phyloP scores from a whole-genome alignment of 2,329 filamentous ascomycete species.

The Hypoxylon sp. region DNA sequence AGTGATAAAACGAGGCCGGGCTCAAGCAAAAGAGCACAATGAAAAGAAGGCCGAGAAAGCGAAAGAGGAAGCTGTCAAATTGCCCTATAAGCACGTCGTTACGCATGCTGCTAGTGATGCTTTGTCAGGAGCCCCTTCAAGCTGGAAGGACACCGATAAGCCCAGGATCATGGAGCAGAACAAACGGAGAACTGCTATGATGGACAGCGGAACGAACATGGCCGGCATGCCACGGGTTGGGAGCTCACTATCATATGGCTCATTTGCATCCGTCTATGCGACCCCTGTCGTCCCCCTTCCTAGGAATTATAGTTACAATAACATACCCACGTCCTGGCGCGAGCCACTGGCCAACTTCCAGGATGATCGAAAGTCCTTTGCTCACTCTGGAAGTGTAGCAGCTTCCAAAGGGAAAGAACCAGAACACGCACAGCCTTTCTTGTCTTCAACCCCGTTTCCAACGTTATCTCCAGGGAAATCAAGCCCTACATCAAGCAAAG shows the following conservation, averaged over 20 bases:
- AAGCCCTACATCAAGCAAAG: constrained; percentile 42
- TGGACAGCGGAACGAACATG: constrained; percentile 53
- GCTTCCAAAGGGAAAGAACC: constrained; percentile 48
- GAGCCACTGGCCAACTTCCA: constrained; percentile 39
- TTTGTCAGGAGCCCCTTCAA: constrained; percentile 65
- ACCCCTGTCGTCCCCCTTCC: constrained; percentile 57
- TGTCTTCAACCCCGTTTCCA: constrained; percentile 29
- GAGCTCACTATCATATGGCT: constrained; percentile 62
- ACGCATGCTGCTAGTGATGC: constrained; percentile 72
- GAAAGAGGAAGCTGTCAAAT: constrained; percentile 56
- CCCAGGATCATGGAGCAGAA: constrained; percentile 64
- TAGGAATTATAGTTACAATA: constrained; percentile 59
- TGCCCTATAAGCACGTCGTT: constrained; percentile 71
- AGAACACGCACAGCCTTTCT: constrained; percentile 37
- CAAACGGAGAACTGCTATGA: constrained; percentile 62
- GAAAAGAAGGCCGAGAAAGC: constrained; percentile 62
- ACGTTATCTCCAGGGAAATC: constrained; percentile 34
- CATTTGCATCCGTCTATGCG: constrained; percentile 59
- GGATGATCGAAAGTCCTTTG: constrained; percentile 40
- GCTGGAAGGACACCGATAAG: constrained; percentile 63
- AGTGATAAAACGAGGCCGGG: constrained; percentile 63
- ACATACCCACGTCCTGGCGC: constrained; percentile 51
- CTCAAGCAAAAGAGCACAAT: constrained; percentile 67
- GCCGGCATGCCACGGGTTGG: constrained; percentile 58
- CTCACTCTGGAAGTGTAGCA: constrained; percentile 27